Conservation (phyloP, 768 basidiomycete species). For the Serendipita sp. region DNA sequence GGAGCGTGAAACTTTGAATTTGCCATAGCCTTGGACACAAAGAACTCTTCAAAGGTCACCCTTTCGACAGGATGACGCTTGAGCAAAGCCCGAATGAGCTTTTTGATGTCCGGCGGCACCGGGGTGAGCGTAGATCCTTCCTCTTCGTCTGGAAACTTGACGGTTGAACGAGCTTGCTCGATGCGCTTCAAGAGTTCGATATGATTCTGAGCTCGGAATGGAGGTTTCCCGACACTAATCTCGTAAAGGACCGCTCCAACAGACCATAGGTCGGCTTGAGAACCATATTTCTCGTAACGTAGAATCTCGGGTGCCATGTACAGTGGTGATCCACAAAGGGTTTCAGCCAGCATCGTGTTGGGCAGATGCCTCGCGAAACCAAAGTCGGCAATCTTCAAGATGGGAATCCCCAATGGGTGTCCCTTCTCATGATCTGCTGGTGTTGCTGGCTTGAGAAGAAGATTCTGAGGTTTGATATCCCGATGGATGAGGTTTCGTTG, state of each 20-base stretch:
- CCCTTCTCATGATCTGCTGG: constrained; percentile 67
- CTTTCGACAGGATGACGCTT: constrained; percentile 73
- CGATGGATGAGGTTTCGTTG: constrained; percentile 83
- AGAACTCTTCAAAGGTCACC: constrained; percentile 84
- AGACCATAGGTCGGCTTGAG: constrained; percentile 95
- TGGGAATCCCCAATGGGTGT: constrained; percentile 81
- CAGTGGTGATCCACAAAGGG: constrained; percentile 88
- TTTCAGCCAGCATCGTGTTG: constrained; percentile 89
- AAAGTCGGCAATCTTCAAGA: constrained; percentile 95
- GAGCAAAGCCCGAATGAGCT: constrained; percentile 66
- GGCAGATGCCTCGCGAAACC: constrained; percentile 91
- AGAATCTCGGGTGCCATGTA: constrained; percentile 99
- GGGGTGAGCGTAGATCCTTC: constrained; percentile 39
- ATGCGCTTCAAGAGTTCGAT: constrained; percentile 90
- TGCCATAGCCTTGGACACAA: constrained; percentile 57
- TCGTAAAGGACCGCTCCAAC: constrained; percentile 95
- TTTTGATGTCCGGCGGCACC: constrained; percentile 74
- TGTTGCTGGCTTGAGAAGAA: constrained; percentile 71
- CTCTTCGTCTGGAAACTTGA: constrained; percentile 82
- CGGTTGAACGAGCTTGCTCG: constrained; percentile 63
- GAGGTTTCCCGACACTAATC: constrained; percentile 84
- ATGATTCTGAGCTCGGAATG: constrained; percentile 90
- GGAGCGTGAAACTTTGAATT: constrained; percentile 56
- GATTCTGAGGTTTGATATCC: constrained; percentile 96
- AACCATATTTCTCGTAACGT: constrained; percentile 93